A percentile compares a stretch with the other conserved stretches of the same genome.
These are phyloP conservation scores for Lyophyllum atratum DNA, from an alignment of 768 basidiomycete genomes.

Conservation along the genomic window DNA sequence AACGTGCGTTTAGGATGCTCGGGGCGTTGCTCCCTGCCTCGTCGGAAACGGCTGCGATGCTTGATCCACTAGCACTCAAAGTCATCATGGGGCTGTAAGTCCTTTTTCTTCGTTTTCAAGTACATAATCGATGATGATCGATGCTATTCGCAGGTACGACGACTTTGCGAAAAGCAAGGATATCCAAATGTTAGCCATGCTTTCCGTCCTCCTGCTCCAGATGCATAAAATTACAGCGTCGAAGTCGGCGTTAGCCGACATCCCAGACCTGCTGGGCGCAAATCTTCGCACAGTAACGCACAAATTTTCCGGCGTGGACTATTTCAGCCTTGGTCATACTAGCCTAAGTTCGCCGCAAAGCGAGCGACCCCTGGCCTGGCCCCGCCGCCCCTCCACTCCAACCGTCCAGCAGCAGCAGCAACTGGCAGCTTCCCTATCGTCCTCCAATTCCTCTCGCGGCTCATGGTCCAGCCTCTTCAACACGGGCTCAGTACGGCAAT, in stretches of 20 bases:
- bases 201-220: constrained; percentile 68
- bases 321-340: constrained; percentile 57
- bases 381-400: constrained; percentile 49
- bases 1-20: constrained; percentile 64
- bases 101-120: constrained; percentile 1
- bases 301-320: constrained; percentile 44
- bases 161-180: constrained; percentile 56
- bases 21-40: constrained; percentile 44
- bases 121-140: constrained; percentile 2
- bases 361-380: constrained; percentile 47
- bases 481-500: constrained; percentile 64
- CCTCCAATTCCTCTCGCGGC: constrained; percentile 67
- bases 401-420: constrained; percentile 31
- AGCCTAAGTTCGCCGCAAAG: constrained; percentile 35
- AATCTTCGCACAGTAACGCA: constrained; percentile 1
- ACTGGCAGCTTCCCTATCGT: constrained; percentile 41
- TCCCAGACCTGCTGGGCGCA: constrained; percentile 9
- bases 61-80: constrained; percentile 34
- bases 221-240: constrained; percentile 28
- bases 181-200: constrained; percentile 81
- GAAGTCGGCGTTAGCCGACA: constrained; percentile 3
- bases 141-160: constrained; percentile 32
- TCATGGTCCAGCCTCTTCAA: constrained; percentile 85
- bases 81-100: constrained; percentile 53
- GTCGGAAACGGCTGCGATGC: constrained; percentile 17